phyloP scores from a whole-genome alignment of 805 yeast genomes.

The Teunomyces gatunensis region DNA sequence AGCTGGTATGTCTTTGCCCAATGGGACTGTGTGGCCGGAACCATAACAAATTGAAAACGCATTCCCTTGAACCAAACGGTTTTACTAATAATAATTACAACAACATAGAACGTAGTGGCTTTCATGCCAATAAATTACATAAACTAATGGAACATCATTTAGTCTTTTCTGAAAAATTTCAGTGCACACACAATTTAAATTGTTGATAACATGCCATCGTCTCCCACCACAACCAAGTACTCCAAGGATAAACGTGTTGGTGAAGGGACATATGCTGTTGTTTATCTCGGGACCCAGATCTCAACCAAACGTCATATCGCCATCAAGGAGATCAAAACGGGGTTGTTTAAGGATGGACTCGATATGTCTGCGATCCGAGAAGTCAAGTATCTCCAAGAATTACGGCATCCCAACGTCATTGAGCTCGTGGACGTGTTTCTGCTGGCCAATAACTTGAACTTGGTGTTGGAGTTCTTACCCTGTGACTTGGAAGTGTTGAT shows the following conservation, averaged over 20 bases:
- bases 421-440: constrained; percentile 87
- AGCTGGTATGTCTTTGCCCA: constrained; percentile 91
- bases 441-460: constrained; percentile 60
- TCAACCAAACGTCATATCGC: constrained; percentile 66
- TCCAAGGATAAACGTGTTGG: constrained; percentile 83
- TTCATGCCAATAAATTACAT: background rate
- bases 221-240: constrained; percentile 18
- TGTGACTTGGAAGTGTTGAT: constrained; percentile 88
- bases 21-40: constrained; percentile 61
- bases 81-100: background rate
- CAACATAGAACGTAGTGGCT: background rate
- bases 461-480: constrained; percentile 92
- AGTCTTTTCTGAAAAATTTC: no score
- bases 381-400: constrained; percentile 81
- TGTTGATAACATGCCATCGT: background rate
- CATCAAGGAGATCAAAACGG: constrained; percentile 92
- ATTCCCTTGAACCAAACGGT: background rate
- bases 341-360: constrained; percentile 90
- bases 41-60: constrained; percentile 5
- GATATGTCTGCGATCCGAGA: constrained; percentile 98
- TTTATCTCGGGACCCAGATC: constrained; percentile 72
- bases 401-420: constrained; percentile 73
- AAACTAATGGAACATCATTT: background rate
- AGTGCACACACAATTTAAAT: no score
- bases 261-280: constrained; percentile 99